Base-by-base conservation (phyloP, 768 basidiomycete species). In the Trametes maxima region DNA sequence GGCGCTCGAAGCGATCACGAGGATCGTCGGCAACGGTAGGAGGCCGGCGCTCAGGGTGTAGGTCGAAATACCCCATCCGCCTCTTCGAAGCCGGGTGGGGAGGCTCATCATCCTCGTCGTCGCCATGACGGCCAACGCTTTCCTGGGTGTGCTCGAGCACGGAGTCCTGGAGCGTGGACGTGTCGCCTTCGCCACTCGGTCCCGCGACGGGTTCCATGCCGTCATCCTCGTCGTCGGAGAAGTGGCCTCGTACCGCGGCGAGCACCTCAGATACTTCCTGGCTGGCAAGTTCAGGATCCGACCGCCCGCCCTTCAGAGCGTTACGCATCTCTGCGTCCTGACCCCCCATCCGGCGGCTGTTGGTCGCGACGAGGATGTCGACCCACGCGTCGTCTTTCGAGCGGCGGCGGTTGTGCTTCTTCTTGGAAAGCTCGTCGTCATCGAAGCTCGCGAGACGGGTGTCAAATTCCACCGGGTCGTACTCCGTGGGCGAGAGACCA, bases 341-440 rank as follows among this genome's bases (percentile, higher is more conserved):
- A 7, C 78, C 81, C 0, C 70, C 80, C 69, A 87, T 72, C 43
- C 86, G 73, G 43, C 86, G 75, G 37, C 66, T 72, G 64, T 82
- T 82, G 14, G 71, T 82, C 45, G 85, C 85, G 2, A 94, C 90
- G 11, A 93, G 75, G 43, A 94, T 94, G 73, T 94, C 92, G 43
- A 94, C 90, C 91, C 92, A 93, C 4, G 90, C 90, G 68, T 94
- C 92, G 52, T 90, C 87, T 65, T 74, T 77, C 19, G 80, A 78
- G 39, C 80, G 73, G 50, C 80, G 59, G 21, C 72, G 73, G 40
- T 75, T 69, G 19, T 79, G 72, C 68, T 78, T 77, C 74, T 82
- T 76, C 43, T 67, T 62, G 13, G 42, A 7, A 44, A 64, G 40
- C 50, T 74, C 80, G 65, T 81, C 79, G 21, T 81, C 80, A 57